Evolutionary conservation across 208 protist species (phyloP), one percentile per base, ranked within the genome.

Genomic region (Crithidia expoeki): DNA sequence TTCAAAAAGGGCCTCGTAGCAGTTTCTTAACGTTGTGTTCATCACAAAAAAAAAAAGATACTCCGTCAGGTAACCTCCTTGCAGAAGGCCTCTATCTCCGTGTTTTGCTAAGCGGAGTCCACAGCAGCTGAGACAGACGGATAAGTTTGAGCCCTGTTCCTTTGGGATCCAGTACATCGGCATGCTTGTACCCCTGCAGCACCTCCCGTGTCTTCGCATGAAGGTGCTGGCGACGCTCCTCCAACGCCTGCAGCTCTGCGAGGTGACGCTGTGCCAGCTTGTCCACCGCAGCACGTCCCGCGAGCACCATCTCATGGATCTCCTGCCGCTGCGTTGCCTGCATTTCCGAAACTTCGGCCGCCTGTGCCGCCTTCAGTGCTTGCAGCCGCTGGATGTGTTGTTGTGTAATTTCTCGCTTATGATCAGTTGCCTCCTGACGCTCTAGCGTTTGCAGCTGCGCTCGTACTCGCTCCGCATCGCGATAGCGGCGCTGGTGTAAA

Each of bases 401-500:
- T 21, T 52, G 68, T 28, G 70, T 67, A 40, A 77, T 17, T 4
- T 47, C 27, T 10, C 56, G 73, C 19, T 79, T 57, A 23, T 80
- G 79, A 17, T 67, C 58, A 28, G 47, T 33, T 9, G 53, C 27
- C 56, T 86, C 79, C 56, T 80, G 74, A 40, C 49, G 55, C 42
- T 83, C 71, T 1, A 80, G 40, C 19, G 57, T 56, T 23, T 33
- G 23, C 23, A 90, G 63, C 51, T 82, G 58, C 14, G 27, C 70
- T 49, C 76, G 63, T 42, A 76, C 52, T 0, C 44, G 62, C 60
- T 84, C 79, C 21, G 80, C 81, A 1, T 90, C 75, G 21, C 68
- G 50, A 68, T 85, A 88, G 66, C 76, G 67, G 23, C 67, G 72
- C 71, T 88, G 76, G 6, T 63, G 62, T 6, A 88, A 52, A 36